Evolutionary conservation across 257 asterid genomes (phyloP), one percentile per base, ranked within the genome.

Genomic region (Echites panduratus): DNA sequence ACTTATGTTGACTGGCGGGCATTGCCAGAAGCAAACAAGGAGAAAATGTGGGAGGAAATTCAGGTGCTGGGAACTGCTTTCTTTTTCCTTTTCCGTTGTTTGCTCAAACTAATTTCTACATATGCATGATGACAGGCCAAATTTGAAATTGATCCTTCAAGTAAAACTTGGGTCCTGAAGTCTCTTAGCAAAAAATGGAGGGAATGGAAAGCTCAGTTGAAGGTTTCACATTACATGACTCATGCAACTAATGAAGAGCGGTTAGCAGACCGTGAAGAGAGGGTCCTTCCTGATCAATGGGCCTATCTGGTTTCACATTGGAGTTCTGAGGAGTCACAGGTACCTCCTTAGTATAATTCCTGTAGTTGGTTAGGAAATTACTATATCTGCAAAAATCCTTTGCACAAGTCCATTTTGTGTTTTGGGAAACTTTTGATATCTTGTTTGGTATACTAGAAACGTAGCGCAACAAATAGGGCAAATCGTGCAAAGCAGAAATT

Each of bases 221-320:
- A 83, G 68, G 50, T 65, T 66, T 75, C 78, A 48, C 84, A 66
- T 70, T 80, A 79, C 58, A 45, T 63, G 71, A 68, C 77, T 72
- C 84, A 72, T 72, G 69, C 82, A 70, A 80, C 81, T 63, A 77
- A 80, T 77, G 84, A 77, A 74, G 82, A 80, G 69, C 63, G 82
- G 61, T 77, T 80, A 67, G 87, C 87, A 74, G 81, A 79, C 78
- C 71, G 82, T 57, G 82, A 83, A 68, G 82, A 75, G 57, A 75
- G 87, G 72, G 84, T 83, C 78, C 84, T 75, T 71, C 84, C 87
- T 26, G 84, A 83, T 68, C 87, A 83, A 69, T 83, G 87, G 87
- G 77, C 72, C 57, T 72, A 59, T 53, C 87, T 83, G 70, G 72
- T 83, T 45, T 74, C 71, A 19, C 80, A 80, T 66, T 83, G 87